A percentile compares a stretch with the other conserved stretches of the same genome.
Evolutionary conservation across 192 early-diverging fungal genomes (phyloP).

Genomic region (Pecoramyces ruminantium): DNA sequence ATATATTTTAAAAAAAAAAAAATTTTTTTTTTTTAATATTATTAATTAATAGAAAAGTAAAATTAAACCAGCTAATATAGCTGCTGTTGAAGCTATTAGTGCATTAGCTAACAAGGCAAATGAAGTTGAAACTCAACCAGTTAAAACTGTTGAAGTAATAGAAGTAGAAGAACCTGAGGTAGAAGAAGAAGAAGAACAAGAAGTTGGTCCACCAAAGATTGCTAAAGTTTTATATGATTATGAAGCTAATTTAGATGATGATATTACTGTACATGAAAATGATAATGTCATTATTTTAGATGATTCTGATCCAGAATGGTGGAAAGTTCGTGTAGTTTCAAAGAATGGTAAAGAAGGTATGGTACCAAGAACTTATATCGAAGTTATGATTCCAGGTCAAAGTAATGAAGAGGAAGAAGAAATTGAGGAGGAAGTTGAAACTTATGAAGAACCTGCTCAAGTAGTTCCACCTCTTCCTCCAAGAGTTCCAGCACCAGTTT

Average conservation of each 20-base stretch:
- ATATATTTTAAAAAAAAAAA: too few species aligned
- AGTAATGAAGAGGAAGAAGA: slow-evolving; percentile 8
- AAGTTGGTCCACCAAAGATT: slow-evolving; percentile 6
- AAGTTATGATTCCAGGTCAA: slow-evolving; percentile 16
- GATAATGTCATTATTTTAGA: slow-evolving; percentile 75
- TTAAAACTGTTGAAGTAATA: background rate
- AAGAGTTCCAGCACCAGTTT: too few species aligned
- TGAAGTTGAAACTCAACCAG: background rate
- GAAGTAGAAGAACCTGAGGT: background rate
- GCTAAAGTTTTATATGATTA: slow-evolving; percentile 80
- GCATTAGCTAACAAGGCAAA: background rate
- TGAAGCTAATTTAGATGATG: slow-evolving; percentile 62
- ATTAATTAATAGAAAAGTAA: background rate
- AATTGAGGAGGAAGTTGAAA: background rate
- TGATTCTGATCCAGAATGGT: slow-evolving; percentile 83
- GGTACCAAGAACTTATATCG: slow-evolving; percentile 83
- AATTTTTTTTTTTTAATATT: too few species aligned
- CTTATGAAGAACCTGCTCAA: background rate
- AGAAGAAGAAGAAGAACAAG: background rate
- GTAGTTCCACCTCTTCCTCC: background rate
- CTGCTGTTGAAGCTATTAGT: background rate
- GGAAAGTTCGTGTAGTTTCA: slow-evolving; percentile 57
- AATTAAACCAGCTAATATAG: background rate
- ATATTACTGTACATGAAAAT: slow-evolving; percentile 70
- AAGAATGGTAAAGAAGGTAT: slow-evolving; percentile 48